phyloP scores from a whole-genome alignment of 2,329 filamentous ascomycete genomes.

The Sporothrix sp. region DNA sequence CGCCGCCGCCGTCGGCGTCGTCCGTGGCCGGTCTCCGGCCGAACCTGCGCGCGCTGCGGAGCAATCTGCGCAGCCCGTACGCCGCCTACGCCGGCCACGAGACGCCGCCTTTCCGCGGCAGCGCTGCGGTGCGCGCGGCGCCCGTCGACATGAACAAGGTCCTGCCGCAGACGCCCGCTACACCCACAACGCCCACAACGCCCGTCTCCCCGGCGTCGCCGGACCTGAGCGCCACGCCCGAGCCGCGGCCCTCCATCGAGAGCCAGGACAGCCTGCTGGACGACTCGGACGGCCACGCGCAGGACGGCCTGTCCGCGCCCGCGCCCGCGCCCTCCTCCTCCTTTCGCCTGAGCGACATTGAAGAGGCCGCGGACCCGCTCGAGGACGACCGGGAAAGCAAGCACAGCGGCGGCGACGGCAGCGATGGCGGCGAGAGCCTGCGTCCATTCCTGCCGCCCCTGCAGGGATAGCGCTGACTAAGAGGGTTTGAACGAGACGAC shows the following conservation, averaged over 20 bases:
- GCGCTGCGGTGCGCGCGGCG: neutral
- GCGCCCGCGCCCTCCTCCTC: no score
- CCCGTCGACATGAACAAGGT: conserved; percentile 23
- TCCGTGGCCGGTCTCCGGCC: conserved; percentile 4
- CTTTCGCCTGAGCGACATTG: conserved; percentile 9
- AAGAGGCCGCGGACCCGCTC: conserved; percentile 8
- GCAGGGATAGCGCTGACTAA: no score
- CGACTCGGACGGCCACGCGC: neutral
- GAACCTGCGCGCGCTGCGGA: conserved; percentile 12
- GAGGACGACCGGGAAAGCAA: neutral
- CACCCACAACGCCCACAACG: conserved; percentile 12
- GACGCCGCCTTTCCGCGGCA: no score
- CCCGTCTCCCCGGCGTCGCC: neutral
- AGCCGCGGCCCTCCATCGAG: conserved; percentile 17
- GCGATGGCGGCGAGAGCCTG: no score
- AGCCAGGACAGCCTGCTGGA: conserved; percentile 15
- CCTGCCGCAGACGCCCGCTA: conserved; percentile 26
- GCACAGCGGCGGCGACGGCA: neutral
- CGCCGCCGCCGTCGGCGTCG: conserved; percentile 18
- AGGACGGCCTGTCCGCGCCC: conserved; percentile 2
- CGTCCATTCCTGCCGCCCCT: no score
- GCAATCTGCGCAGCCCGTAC: conserved; percentile 11
- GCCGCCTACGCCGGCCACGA: no score
- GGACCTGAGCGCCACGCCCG: neutral
- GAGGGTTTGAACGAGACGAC: no score